Base-by-base conservation (phyloP, 495 filamentous ascomycete species). In the Hypoxylon rickii region DNA sequence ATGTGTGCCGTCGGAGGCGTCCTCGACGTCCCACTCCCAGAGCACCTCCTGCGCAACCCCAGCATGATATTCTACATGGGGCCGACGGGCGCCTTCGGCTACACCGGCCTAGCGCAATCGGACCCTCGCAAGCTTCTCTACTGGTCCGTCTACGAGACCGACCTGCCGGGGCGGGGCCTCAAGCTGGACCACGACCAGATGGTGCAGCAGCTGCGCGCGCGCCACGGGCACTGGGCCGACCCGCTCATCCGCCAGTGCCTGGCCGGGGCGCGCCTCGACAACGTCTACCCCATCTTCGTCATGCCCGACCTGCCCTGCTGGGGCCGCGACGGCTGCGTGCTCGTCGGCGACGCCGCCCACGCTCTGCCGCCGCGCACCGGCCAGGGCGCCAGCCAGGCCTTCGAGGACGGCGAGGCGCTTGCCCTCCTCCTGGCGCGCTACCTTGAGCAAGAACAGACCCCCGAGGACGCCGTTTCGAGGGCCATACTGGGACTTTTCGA, bases 1-100 rank as follows among this genome's bases (percentile, higher is more conserved):
- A 74, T 43, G 69, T 82, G 29, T 66, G 80, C 79, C 2, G 70
- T 83, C 7, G 81, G 82, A 21, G 81, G 81, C 22, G 81, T 86
- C 51, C 65, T 82, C 34, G 65, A 74, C 8, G 34, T 69, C 1
- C 55, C 55, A 1, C 56, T 70, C 8, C 65, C 69, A 13, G 44
- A 64, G 5, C 46, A 58, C n/a, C 54, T 63, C 4, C 51, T 69
- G 10, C 44, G 60, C 19, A 56, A 67, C 12, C 74, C 76, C 12
- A 44, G 26, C 4, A 82, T 83, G 78, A 73, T 73, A 44, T 75
- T 86, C 46, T 68, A 73, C 17, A 77, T 81, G 57, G 79, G 80
- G 1, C 63, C 74, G 15, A 79, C 79, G 39, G 82, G 82, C 1
- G 82, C 83, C 68, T 84, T 86, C 60, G 83, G 83, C 2, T 86